Base-by-base conservation (phyloP, 2,329 filamentous ascomycete species). In the Fusarium proliferatum region DNA sequence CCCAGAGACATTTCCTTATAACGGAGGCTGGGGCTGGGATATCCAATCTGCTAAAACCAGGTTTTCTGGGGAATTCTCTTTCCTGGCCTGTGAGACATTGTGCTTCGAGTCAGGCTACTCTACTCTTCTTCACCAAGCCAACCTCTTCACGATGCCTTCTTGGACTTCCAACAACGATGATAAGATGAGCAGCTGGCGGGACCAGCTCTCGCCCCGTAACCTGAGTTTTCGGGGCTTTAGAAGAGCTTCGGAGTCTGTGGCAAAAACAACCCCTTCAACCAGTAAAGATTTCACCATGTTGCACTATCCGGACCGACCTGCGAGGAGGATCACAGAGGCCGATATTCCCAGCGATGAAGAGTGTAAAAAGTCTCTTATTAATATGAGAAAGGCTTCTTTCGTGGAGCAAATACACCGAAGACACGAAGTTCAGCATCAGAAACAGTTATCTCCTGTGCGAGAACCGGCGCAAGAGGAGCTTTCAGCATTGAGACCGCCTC, bases 291-390 rank as follows among this genome's bases (percentile, higher is more conserved):
- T 78, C 53, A 62, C 62, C 49, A 78, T 78, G 52, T 59, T 70
- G 48, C 76, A 78, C 59, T 68, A 66, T 39, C 77, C 77, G 11
- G 77, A 78, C 49, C 69, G 76, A 8, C 77, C 76, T 17, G 58
- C 56, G 19, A 70, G 65, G 51, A 64, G 64, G 56, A 69, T 74
- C 34, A 69, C 66, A 30, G 58, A 71, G 45, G 71, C 64, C 30
- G 74, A 77, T 12, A 76, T 78, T 30, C 73, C 77, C 23, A 72
- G 39, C n/a, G 75, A 79, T 34, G 71, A 71, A 19, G 74, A 78
- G 52, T 77, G 74, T 56, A 72, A 60, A 57, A 42, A 23, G 21
- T 67, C 62, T 23, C 58, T 77, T 36, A 60, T 71, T 28, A 63
- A 55, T 17, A 64, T 76, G 62, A 67, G 72, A 42, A 73, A 71